These are phyloP conservation scores for Plasmodium inui DNA, from an alignment of 169 alveolate species.

Conservation along the genomic window DNA sequence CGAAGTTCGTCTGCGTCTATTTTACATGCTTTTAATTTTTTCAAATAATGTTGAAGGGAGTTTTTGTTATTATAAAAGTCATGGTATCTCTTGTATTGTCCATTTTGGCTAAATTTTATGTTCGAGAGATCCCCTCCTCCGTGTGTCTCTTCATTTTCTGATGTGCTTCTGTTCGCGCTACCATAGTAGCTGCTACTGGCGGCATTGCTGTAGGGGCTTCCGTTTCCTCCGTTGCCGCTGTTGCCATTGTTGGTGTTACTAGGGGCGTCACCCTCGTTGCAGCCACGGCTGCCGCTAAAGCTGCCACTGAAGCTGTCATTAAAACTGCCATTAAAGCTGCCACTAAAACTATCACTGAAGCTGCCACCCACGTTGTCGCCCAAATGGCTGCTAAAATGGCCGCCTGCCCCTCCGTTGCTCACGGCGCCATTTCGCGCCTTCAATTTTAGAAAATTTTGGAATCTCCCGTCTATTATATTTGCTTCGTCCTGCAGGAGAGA, in stretches of 20 bases:
- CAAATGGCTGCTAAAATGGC: background rate
- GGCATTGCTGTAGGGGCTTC: background rate
- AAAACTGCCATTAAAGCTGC: no score
- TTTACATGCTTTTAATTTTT: slow-evolving; percentile 62
- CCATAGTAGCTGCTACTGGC: background rate
- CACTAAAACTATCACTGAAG: no score
- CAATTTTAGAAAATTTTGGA: slow-evolving; percentile 9
- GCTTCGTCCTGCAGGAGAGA: background rate
- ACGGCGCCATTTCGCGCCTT: slow-evolving; percentile 4
- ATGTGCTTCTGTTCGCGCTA: background rate
- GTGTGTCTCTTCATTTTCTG: slow-evolving; percentile 9
- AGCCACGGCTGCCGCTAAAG: background rate
- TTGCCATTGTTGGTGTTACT: background rate
- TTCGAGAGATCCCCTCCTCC: slow-evolving; percentile 7
- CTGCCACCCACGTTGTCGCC: background rate
- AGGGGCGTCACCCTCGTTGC: background rate
- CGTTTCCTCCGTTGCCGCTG: background rate
- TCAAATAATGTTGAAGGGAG: slow-evolving; percentile 49
- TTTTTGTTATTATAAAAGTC: slow-evolving; percentile 55
- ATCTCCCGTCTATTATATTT: slow-evolving; percentile 22
- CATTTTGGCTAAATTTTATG: slow-evolving; percentile 28
- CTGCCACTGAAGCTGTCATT: background rate
- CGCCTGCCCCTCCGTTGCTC: background rate
- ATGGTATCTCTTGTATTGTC: slow-evolving; percentile 34
- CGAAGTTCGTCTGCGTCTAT: slow-evolving; percentile 48